A percentile compares a stretch with the other conserved stretches of the same genome.
These are phyloP conservation scores for Leishmania major DNA, from an alignment of 208 protist species.

Conservation along the genomic window DNA sequence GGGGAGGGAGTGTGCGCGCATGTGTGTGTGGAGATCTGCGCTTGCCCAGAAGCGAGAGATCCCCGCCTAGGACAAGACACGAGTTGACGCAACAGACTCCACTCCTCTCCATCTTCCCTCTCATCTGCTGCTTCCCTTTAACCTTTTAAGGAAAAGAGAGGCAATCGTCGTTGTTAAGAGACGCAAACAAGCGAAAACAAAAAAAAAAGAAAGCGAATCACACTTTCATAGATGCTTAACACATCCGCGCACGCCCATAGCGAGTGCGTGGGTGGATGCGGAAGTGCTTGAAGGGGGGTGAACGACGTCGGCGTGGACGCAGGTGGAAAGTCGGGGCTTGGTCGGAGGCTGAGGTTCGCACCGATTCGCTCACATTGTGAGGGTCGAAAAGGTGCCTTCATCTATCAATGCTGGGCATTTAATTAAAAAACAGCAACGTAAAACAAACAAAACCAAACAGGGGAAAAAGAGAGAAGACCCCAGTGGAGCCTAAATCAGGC, in stretches of 20 bases:
- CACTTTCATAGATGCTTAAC: background rate
- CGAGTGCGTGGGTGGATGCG: background rate
- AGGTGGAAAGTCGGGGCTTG: background rate
- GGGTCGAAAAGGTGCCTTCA: background rate
- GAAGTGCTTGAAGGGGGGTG: background rate
- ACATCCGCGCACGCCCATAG: background rate
- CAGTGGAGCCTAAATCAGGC: too few relatives aligned
- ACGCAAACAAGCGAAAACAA: background rate
- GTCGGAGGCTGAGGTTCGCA: background rate
- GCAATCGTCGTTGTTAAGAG: background rate
- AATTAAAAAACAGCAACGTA: background rate
- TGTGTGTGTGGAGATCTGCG: background rate
- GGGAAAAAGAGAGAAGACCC: background rate
- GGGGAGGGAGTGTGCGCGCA: background rate
- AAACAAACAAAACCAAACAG: background rate
- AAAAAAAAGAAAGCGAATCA: too few relatives aligned
- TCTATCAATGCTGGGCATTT: background rate
- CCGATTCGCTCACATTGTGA: background rate
- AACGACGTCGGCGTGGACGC: background rate
- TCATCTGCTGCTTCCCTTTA: background rate
- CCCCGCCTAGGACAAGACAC: background rate
- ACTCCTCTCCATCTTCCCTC: background rate
- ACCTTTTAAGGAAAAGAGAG: background rate
- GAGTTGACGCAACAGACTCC: background rate
- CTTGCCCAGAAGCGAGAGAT: background rate